A percentile compares a stretch with the other conserved stretches of the same genome.
Conservation (phyloP, 306 rosid species). For the Ziziphus jujuba region DNA sequence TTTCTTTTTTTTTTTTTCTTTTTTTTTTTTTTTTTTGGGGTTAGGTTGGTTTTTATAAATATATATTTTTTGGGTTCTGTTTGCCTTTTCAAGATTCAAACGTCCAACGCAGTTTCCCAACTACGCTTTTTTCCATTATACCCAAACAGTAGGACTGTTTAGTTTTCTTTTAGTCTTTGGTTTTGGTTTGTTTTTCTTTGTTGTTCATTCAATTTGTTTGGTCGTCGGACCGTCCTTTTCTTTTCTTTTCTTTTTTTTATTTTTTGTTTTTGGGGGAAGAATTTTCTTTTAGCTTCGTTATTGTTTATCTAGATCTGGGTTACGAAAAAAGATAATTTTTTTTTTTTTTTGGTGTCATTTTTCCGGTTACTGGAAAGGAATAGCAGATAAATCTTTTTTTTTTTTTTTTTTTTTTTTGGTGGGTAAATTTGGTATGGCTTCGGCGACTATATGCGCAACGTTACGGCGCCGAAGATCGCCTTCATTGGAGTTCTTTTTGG, state of each 20-base stretch:
- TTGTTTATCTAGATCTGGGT: conserved; percentile 31
- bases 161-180: conserved; percentile 23
- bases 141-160: conserved; percentile 20
- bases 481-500: conserved; percentile 76
- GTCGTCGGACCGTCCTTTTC: neutral
- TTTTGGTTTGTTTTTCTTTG: neutral
- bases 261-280: neutral
- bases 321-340: neutral
- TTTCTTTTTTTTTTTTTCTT: neutral
- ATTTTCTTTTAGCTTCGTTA: too few species aligned
- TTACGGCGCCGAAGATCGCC: conserved; percentile 90
- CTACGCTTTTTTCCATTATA: too few species aligned
- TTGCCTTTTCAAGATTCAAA: conserved; percentile 42
- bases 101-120: neutral
- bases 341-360: neutral
- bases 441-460: conserved; percentile 86
- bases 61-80: neutral
- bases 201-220: too few species aligned
- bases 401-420: conserved; percentile 17
- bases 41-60: too few species aligned
- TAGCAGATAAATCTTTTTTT: neutral
- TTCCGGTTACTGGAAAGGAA: neutral
- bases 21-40: too few species aligned
- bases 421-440: conserved; percentile 50
- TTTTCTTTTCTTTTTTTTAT: neutral